Percentiles rank a stretch among this genome's conserved stretches.
Conservation (phyloP, 1,284 basidiomycete species). For the Pterula multifida region DNA sequence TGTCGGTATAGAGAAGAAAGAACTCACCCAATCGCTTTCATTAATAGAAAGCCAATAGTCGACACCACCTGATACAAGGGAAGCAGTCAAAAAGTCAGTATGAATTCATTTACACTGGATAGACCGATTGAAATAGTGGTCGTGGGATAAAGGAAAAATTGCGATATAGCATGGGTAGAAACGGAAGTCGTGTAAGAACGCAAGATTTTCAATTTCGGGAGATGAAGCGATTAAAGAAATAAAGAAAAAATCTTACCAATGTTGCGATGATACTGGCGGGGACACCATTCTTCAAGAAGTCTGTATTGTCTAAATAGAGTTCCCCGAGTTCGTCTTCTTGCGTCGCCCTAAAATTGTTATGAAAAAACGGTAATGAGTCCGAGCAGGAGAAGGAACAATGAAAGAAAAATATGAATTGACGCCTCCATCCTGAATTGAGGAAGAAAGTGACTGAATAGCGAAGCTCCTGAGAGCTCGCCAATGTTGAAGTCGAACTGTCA, state of each 20-base stretch:
- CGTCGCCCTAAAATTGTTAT: too few relatives aligned
- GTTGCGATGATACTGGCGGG: constrained; percentile 84
- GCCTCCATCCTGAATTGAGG: too few relatives aligned
- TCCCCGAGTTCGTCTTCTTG: constrained; percentile 95
- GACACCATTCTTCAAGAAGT: constrained; percentile 91
- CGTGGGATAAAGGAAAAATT: constrained; percentile 5
- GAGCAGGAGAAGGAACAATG: too few relatives aligned
- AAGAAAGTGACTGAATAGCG: too few relatives aligned
- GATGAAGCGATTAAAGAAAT: neutral
- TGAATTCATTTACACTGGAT: neutral
- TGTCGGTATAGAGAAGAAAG: neutral
- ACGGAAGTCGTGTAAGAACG: neutral
- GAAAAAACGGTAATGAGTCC: too few relatives aligned
- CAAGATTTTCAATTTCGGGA: neutral
- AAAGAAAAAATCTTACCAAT: constrained; percentile 36
- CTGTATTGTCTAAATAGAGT: constrained; percentile 72
- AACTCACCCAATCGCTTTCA: constrained; percentile 54
- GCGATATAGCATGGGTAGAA: constrained; percentile 1
- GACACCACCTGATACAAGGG: constrained; percentile 49
- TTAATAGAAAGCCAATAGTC: constrained; percentile 71
- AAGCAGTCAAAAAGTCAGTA: neutral
- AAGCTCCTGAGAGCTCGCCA: too few relatives aligned
- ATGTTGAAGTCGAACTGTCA: too few relatives aligned
- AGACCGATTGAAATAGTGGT: neutral
- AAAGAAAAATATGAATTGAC: too few relatives aligned